phyloP scores from a whole-genome alignment of 208 protist species.

The Acanthamoeba lenticulata region DNA sequence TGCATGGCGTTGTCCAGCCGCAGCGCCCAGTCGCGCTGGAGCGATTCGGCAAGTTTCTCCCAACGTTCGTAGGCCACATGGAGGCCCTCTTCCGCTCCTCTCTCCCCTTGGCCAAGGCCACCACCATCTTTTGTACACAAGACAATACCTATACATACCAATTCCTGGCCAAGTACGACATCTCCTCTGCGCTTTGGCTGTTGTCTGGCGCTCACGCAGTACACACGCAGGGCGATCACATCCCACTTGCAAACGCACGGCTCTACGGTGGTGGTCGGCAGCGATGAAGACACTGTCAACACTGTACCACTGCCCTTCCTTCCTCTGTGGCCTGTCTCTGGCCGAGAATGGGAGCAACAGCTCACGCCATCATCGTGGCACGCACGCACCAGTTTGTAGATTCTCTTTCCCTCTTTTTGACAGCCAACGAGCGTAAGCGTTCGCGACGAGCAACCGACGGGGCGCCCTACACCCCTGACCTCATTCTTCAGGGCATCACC shows the following conservation, averaged over 20 bases:
- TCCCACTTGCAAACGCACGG: constrained; percentile 66
- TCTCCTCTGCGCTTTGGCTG: not conserved
- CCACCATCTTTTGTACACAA: constrained; percentile 63
- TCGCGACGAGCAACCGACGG: not conserved
- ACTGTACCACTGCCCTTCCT: not conserved
- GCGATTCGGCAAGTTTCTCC: not conserved
- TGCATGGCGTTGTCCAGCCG: not conserved
- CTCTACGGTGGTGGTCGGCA: constrained; percentile 43
- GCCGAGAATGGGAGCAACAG: not conserved
- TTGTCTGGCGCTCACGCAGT: not conserved
- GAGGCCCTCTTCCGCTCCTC: not conserved
- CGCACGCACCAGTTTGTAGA: constrained; percentile 38
- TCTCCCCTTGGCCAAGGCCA: not conserved
- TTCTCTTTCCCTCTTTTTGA: constrained; percentile 64
- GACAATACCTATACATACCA: constrained; percentile 20
- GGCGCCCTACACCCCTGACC: constrained; percentile 39
- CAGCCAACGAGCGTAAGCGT: constrained; percentile 35
- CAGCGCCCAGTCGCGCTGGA: not conserved
- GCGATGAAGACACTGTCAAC: constrained; percentile 39
- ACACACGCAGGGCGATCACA: constrained; percentile 42
- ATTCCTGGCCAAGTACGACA: not conserved
- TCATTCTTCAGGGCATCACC: constrained; percentile 55
- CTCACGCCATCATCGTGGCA: not conserved
- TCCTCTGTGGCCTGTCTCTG: not conserved
- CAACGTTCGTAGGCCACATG: not conserved